phyloP scores from a whole-genome alignment of 345 rosid species.

The Lepidium didymum region DNA sequence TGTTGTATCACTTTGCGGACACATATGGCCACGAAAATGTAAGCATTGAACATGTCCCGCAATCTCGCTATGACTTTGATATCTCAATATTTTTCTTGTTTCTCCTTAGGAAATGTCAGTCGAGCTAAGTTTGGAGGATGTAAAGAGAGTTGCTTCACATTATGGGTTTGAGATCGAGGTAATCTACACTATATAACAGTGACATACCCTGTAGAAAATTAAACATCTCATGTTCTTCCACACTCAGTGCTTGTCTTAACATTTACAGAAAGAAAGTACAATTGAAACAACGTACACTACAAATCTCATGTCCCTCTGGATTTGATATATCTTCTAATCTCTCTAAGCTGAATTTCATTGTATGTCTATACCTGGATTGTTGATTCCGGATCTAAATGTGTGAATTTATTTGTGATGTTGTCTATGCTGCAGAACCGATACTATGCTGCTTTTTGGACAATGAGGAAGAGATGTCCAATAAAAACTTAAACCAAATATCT shows the following conservation, averaged over 20 bases:
- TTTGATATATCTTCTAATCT: neutral
- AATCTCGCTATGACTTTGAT: neutral
- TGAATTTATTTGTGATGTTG: neutral
- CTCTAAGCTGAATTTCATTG: neutral
- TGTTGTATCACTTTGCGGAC: conserved; percentile 91
- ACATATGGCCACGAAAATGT: conserved; percentile 75
- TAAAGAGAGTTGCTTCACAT: conserved; percentile 65
- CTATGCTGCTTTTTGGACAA: conserved; percentile 76
- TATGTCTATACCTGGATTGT: neutral
- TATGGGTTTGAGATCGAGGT: conserved; percentile 79
- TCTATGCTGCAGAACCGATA: conserved; percentile 60
- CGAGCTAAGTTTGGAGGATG: conserved; percentile 92
- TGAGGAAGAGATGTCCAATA: conserved; percentile 48
- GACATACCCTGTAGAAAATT: neutral
- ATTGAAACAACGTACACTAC: conserved; percentile 83
- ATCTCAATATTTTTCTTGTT: conserved; percentile 1
- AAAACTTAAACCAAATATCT: neutral
- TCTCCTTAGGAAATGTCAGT: conserved; percentile 76
- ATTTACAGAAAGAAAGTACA: conserved; percentile 63
- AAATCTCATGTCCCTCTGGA: conserved; percentile 23
- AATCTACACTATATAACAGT: neutral
- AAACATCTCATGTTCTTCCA: neutral
- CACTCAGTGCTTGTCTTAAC: neutral
- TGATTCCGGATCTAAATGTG: neutral
- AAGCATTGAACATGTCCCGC: conserved; percentile 28